These are phyloP conservation scores for Penicillium sp. DNA, from an alignment of 2,329 filamentous ascomycete genomes.

Conservation along the genomic window DNA sequence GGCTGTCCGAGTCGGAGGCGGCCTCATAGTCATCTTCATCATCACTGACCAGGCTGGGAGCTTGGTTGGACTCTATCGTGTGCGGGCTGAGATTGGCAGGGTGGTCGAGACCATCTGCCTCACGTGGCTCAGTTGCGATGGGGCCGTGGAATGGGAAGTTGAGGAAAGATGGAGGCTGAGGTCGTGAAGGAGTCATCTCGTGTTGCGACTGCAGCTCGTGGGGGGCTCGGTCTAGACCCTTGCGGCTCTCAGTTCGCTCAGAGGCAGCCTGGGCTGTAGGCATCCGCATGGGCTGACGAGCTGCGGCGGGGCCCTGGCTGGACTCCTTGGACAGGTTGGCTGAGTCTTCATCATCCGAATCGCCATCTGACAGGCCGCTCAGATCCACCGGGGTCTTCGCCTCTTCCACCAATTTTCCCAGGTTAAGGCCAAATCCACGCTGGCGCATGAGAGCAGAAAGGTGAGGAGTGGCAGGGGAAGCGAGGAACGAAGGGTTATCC, in stretches of 20 bases:
- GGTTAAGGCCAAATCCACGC: constrained; percentile 64
- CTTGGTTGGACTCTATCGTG: constrained; percentile 73
- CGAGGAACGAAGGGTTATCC: constrained; percentile 52
- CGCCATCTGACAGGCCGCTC: constrained; percentile 44
- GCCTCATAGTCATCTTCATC: constrained; percentile 73
- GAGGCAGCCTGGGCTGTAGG: constrained; percentile 57
- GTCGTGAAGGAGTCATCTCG: constrained; percentile 42
- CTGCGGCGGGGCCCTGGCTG: constrained; percentile 31
- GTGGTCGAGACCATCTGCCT: constrained; percentile 53
- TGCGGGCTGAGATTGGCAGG: constrained; percentile 68
- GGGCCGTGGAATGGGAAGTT: constrained; percentile 52
- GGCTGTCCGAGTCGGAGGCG: constrained; percentile 66
- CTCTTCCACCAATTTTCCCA: constrained; percentile 63
- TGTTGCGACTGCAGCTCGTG: constrained; percentile 46
- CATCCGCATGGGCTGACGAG: constrained; percentile 60
- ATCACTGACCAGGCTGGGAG: constrained; percentile 78
- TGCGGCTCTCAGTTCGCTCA: constrained; percentile 62
- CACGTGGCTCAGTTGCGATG: constrained; percentile 32
- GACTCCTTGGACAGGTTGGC: constrained; percentile 19
- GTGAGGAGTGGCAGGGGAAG: constrained; percentile 65
- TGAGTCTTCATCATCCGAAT: constrained; percentile 41
- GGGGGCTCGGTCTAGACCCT: constrained; percentile 53
- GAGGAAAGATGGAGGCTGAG: constrained; percentile 28
- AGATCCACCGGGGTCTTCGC: constrained; percentile 49
- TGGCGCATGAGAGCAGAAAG: constrained; percentile 68